Conservation (phyloP, 208 protist species). For the Acanthamoeba quina region DNA sequence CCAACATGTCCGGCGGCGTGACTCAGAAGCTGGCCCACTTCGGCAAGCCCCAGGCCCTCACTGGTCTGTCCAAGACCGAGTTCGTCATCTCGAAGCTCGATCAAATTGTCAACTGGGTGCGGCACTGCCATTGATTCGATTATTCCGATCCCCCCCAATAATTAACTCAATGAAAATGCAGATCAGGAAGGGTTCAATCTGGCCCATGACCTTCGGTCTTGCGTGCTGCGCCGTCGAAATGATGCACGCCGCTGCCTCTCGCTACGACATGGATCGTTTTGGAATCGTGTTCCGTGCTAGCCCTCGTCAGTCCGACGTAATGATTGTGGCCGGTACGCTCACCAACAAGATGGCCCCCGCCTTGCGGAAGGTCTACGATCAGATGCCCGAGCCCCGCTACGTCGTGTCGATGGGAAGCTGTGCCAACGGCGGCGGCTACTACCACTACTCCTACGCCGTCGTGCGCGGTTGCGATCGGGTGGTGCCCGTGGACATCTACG, state of each 20-base stretch:
- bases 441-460: conserved; percentile 98
- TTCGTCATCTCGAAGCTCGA: conserved; percentile 87
- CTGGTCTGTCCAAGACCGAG: conserved; percentile 77
- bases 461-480: conserved; percentile 97
- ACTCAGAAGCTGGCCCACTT: conserved; percentile 38
- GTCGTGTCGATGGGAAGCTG: conserved; percentile 96
- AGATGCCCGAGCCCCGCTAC: conserved; percentile 95
- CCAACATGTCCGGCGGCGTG: not conserved
- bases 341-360: conserved; percentile 99
- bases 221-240: conserved; percentile 97
- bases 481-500: conserved; percentile 99
- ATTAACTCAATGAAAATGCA: not conserved
- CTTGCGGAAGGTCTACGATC: conserved; percentile 97
- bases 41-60: conserved; percentile 34
- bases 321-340: conserved; percentile 99
- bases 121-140: not conserved
- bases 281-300: conserved; percentile 95
- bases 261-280: conserved; percentile 98
- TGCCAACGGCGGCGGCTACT: conserved; percentile 99
- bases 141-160: not conserved
- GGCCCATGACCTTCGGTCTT: conserved; percentile 98
- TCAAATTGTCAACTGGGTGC: conserved; percentile 89
- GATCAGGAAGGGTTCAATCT: conserved; percentile 93
- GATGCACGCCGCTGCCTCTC: conserved; percentile 91
- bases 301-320: conserved; percentile 97